Conservation (phyloP, 805 yeast genomes). For the Yarrowia divulgata region DNA sequence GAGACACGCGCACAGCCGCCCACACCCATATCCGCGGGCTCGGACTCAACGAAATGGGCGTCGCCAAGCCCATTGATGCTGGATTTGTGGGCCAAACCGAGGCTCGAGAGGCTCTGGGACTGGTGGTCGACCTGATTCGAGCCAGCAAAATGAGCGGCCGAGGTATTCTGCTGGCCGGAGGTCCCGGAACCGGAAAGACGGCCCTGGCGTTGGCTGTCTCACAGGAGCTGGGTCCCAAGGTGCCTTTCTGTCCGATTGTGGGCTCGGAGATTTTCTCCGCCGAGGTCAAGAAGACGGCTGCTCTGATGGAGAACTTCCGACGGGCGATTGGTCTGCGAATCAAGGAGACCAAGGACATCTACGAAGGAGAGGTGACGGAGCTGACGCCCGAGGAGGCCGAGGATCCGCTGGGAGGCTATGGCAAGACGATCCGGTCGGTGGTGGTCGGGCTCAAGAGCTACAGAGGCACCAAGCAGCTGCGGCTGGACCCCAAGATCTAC, state of each 20-base stretch:
- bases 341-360: constrained; percentile 96
- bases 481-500: constrained; percentile 91
- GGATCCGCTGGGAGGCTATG: constrained; percentile 96
- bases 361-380: constrained; percentile 98
- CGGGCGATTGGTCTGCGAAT: constrained; percentile 95
- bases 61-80: constrained; percentile 83
- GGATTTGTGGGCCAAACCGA: constrained; percentile 82
- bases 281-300: constrained; percentile 97
- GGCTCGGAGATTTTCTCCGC: constrained; percentile 93
- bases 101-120: constrained; percentile 87
- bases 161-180: constrained; percentile 95
- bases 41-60: constrained; percentile 89
- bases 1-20: constrained; percentile 84
- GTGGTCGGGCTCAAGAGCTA: constrained; percentile 92
- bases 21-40: constrained; percentile 96
- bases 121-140: constrained; percentile 90
- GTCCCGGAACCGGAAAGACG: constrained; percentile 98
- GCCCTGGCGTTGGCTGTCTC: constrained; percentile 96
- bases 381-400: constrained; percentile 95
- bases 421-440: constrained; percentile 94
- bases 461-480: constrained; percentile 85
- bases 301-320: constrained; percentile 94
- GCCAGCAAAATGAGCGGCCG: constrained; percentile 93
- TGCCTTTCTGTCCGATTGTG: constrained; percentile 96
- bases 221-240: constrained; percentile 95